phyloP scores from a whole-genome alignment of 1,284 basidiomycete genomes.

The Apiotrichum domesticum region DNA sequence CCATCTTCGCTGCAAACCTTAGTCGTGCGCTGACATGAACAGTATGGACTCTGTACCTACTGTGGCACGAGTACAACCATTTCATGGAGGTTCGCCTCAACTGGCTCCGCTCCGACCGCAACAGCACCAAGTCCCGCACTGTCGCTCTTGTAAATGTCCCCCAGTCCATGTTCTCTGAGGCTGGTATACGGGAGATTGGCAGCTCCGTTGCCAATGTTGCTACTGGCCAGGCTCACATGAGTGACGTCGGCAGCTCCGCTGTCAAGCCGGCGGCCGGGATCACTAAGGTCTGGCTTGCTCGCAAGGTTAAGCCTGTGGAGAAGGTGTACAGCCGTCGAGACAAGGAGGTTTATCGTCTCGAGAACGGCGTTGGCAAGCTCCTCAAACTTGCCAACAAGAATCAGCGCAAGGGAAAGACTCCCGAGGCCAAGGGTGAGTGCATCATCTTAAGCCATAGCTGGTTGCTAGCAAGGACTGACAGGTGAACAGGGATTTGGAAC shows the following conservation, averaged over 20 bases:
- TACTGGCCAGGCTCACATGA: constrained; percentile 8
- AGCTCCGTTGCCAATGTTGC: constrained; percentile 17
- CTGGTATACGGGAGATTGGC: constrained; percentile 55
- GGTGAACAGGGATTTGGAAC: constrained; percentile 11
- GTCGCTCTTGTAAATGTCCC: constrained; percentile 86
- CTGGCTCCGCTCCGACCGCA: constrained; percentile 73
- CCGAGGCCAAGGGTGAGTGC: constrained; percentile 41
- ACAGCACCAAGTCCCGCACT: constrained; percentile 75
- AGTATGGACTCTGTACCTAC: constrained; percentile 80
- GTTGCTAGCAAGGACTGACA: not conserved
- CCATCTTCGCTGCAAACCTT: too few relatives aligned
- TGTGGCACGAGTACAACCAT: constrained; percentile 71
- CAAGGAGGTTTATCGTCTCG: constrained; percentile 69
- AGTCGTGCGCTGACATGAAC: not conserved
- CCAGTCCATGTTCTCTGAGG: constrained; percentile 58
- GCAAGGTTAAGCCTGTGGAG: constrained; percentile 74
- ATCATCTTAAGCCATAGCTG: not conserved
- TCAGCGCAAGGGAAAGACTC: constrained; percentile 45
- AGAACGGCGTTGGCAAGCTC: constrained; percentile 72
- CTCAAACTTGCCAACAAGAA: constrained; percentile 68
- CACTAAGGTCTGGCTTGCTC: constrained; percentile 82
- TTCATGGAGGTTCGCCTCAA: constrained; percentile 77
- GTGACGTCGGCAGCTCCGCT: constrained; percentile 53
- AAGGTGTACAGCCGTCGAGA: constrained; percentile 73
- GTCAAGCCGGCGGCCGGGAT: constrained; percentile 61